Evolutionary conservation across 2,329 filamentous ascomycete species (phyloP).

Genomic region (Chrysosporium keratinophilum): DNA sequence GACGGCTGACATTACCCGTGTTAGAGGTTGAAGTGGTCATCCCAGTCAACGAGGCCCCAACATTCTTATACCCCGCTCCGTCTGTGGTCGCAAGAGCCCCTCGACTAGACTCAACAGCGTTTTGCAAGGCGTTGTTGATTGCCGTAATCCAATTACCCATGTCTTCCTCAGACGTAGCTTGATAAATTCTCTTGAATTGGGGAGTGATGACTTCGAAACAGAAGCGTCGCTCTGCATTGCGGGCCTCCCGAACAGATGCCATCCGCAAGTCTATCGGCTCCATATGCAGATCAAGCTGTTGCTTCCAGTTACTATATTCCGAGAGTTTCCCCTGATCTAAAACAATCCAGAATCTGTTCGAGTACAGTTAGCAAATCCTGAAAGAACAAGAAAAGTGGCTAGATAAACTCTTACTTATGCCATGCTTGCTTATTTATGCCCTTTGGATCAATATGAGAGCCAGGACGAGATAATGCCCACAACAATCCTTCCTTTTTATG

Average conservation of each 20-base stretch:
- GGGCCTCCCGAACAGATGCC: conserved; percentile 90
- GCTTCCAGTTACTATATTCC: conserved; percentile 99
- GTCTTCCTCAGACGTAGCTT: conserved; percentile 94
- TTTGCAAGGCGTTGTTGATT: conserved; percentile 95
- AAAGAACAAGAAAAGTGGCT: background rate
- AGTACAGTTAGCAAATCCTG: background rate
- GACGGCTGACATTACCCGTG: conserved; percentile 57
- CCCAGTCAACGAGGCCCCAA: conserved; percentile 83
- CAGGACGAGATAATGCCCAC: conserved; percentile 87
- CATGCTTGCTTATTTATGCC: conserved; percentile 94
- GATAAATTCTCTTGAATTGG: conserved; percentile 89
- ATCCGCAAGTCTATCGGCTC: conserved; percentile 94
- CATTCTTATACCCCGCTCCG: conserved; percentile 64
- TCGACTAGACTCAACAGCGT: conserved; percentile 71
- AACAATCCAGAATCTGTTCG: conserved; percentile 85
- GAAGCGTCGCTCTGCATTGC: conserved; percentile 87
- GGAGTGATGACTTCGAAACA: conserved; percentile 98
- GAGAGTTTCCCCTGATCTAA: conserved; percentile 92
- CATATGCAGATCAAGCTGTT: conserved; percentile 91
- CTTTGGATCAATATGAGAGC: conserved; percentile 88
- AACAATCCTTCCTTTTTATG: conserved; percentile 87
- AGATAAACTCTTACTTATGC: conserved; percentile 66
- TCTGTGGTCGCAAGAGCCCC: conserved; percentile 43
- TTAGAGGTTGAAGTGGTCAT: conserved; percentile 57
- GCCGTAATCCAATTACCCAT: conserved; percentile 94